These are phyloP conservation scores for Arachis monticola DNA, from an alignment of 331 rosid species.

Conservation along the genomic window DNA sequence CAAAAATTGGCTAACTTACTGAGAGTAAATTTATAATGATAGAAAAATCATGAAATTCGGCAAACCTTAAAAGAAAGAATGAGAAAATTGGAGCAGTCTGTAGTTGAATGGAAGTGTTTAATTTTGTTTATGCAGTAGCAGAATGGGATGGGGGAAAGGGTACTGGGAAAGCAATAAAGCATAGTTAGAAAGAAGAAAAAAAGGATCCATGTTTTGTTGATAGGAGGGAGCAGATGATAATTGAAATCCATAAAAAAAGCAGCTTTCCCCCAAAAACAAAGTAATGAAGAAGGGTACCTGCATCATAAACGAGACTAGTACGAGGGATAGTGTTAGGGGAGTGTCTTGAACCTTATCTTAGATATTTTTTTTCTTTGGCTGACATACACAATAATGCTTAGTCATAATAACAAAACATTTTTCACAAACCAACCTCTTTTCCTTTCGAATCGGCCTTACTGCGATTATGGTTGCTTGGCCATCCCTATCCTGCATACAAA, in stretches of 20 bases:
- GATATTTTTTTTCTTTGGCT: too few species aligned
- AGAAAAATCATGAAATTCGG: too few species aligned
- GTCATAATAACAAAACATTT: too few species aligned
- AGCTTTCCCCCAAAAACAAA: not conserved
- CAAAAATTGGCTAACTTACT: not conserved
- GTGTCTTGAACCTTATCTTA: slow-evolving; percentile 50
- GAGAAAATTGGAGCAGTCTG: too few species aligned
- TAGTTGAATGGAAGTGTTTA: slow-evolving; percentile 15
- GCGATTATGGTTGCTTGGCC: too few species aligned
- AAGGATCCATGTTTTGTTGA: slow-evolving; percentile 2
- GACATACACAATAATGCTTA: too few species aligned
- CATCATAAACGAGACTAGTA: slow-evolving; percentile 93
- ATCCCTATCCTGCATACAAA: too few species aligned
- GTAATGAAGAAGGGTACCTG: slow-evolving; percentile 52
- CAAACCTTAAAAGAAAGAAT: too few species aligned
- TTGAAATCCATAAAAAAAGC: slow-evolving; percentile 28
- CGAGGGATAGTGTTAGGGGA: slow-evolving; percentile 91
- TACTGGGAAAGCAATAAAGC: slow-evolving; percentile 25
- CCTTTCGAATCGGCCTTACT: too few species aligned
- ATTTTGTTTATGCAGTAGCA: too few species aligned
- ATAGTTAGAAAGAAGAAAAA: slow-evolving; percentile 27
- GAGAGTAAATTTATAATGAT: not conserved
- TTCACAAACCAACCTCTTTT: too few species aligned
- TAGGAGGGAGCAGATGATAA: not conserved
- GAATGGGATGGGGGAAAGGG: not conserved